Evolutionary conservation across 2,329 filamentous ascomycete genomes (phyloP), one percentile per base, ranked within the genome.

Genomic region (Fusarium transvaalense): DNA sequence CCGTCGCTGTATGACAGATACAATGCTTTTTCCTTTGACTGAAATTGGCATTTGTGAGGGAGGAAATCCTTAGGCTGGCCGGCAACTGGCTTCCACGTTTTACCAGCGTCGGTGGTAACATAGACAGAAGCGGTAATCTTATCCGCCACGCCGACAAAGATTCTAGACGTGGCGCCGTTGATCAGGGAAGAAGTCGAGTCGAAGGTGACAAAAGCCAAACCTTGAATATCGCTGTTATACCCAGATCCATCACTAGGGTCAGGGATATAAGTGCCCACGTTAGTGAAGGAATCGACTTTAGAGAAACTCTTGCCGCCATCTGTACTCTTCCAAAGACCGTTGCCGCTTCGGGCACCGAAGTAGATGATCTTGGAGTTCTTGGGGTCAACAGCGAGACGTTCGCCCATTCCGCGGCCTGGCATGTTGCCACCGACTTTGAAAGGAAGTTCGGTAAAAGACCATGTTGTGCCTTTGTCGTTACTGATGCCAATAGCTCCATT

Each of bases 361-460:
- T 86, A 88, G 25, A 89, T 71, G 60, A 88, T 84, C 29, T 85
- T 81, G 37, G 85, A 83, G 69, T 86, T 85, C 45, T 84, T 82
- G 3, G 86, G 86, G 70, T 89, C 86, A 10, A 89, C 82, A 4
- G 85, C 86, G 7, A 89, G 82, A 15, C 86, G 81, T 73, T 88
- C 87, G 17, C 87, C 87, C 75, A 83, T 84, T 10, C 87, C 87
- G 29, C 87, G 82, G 3, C 87, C 87, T 10, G 86, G 86, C 85
- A 88, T 88, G 72, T 89, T 89, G 1, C 86, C 86, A 10, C 86
- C 86, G 45, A 88, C 84, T 73, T 89, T 89, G 79, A 89, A 89
- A 4, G 84, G 80, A 1, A 89, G 78, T 8, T 78, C 76, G 0
- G 84, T 82, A 21, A 80, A 78, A 2, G 78, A 71, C 84, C 85